Evolutionary conservation across 202 grass and related monocot genomes (phyloP).

Genomic region (Setaria viridis): DNA sequence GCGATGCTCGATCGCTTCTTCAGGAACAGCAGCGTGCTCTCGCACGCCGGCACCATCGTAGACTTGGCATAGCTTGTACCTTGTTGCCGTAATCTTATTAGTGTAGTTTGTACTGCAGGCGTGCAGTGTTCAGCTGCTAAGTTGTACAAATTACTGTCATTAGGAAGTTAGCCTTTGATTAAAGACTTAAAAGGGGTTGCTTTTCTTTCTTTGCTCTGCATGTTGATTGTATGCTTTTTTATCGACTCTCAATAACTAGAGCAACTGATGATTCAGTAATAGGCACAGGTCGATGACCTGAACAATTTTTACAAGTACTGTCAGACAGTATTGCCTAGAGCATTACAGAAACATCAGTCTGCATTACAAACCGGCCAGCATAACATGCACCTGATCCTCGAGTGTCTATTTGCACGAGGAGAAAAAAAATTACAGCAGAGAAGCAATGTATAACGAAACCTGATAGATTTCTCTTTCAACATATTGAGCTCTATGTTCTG

Average conservation of each 20-base stretch:
- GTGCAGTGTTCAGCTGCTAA: neutral
- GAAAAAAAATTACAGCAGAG: neutral
- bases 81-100: neutral
- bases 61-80: slow-evolving; percentile 24
- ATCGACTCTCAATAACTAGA: neutral
- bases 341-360: neutral
- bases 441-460: too few species aligned
- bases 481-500: too few species aligned
- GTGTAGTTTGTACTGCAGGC: neutral
- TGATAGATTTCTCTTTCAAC: neutral
- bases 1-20: slow-evolving; percentile 25
- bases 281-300: neutral
- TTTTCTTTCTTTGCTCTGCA: neutral
- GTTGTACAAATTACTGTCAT: neutral
- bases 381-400: neutral
- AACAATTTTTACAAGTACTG: neutral
- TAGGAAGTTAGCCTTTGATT: neutral
- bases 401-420: neutral
- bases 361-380: neutral
- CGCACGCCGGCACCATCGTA: slow-evolving; percentile 39
- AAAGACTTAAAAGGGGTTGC: neutral
- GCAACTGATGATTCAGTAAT: neutral
- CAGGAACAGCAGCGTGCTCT: neutral
- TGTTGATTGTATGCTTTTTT: neutral
- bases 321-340: neutral